Evolutionary conservation across 768 basidiomycete species (phyloP), one percentile per base, ranked within the genome.

Genomic region (Tremella fuciformis): DNA sequence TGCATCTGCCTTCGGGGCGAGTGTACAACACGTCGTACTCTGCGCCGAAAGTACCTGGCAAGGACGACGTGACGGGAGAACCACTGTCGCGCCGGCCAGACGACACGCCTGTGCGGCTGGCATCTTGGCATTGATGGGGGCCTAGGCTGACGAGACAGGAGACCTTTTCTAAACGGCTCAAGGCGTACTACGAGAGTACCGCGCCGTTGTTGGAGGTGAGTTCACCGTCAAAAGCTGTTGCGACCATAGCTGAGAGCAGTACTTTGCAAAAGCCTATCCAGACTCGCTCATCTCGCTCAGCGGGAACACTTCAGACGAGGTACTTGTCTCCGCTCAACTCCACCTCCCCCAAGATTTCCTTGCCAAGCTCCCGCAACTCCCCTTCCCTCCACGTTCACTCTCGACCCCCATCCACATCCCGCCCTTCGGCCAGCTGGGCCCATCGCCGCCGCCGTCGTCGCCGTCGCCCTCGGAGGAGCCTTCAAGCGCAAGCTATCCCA

Each of bases 1-100:
- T 78, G 3, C 77, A 78, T 52, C 60, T 78, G 0, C 75, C 76
- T 2, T 75, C 73, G 19, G 77, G 77, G 34, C 53, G 77, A 38
- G 76, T 77, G 11, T 78, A 78, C 66, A 77, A 76, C 53, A 67
- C 71, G 25, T 65, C 71, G 3, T 78, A 77, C 63, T 75, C 73
- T 38, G 68, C 68, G 15, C 77, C 77, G 8, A 74, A 71, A 48
- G 68, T 71, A 1, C 55, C 69, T 0, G 76, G 77, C 0, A 63
- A 58, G 18, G 77, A 78, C 66, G 77, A 78, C 55, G 62, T 76
- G 15, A 78, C 77, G 2, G 76, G 76, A 1, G 77, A 78, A 56
- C 71, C 73, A 1, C 59, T 78, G 26, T 63, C 59, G 19, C 76
- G 75, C 55, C 50, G 77, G 19, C 75, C 77, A 7, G 77, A 78